phyloP scores from a whole-genome alignment of 345 rosid genomes.

The Eucalyptus polyanthemos region DNA sequence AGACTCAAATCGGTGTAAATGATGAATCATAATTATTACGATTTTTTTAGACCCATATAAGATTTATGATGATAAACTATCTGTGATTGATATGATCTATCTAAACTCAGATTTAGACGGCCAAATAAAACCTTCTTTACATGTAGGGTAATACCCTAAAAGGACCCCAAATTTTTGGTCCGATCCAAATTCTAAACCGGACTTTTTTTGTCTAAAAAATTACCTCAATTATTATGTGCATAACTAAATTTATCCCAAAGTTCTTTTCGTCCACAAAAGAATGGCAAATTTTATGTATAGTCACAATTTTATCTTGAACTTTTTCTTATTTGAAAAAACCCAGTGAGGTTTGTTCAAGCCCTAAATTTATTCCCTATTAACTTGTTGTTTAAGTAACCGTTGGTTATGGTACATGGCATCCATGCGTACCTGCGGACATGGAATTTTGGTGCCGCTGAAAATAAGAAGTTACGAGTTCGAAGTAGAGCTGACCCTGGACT shows the following conservation, averaged over 20 bases:
- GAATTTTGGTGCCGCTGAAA: not conserved
- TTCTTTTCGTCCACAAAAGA: not conserved
- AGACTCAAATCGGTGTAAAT: not conserved
- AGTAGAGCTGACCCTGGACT: too few relatives aligned
- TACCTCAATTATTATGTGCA: not conserved
- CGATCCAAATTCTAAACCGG: rapidly evolving
- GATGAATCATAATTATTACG: not conserved
- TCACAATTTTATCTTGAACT: rapidly evolving
- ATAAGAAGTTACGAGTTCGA: too few relatives aligned
- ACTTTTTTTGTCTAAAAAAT: not conserved
- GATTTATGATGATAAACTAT: not conserved
- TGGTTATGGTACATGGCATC: rapidly evolving
- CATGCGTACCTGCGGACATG: not conserved
- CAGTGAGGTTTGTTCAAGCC: rapidly evolving
- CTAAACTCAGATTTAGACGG: rapidly evolving
- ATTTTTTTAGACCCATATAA: not conserved
- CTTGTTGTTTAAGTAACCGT: rapidly evolving
- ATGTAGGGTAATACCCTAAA: not conserved
- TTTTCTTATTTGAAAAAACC: not conserved
- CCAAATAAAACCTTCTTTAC: not conserved
- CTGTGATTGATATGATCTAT: not conserved
- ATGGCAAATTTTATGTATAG: not conserved
- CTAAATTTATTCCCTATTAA: not conserved
- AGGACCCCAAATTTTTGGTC: not conserved
- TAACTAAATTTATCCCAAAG: not conserved